Base-by-base conservation (phyloP, 768 basidiomycete species). In the Infundibulicybe gibba region DNA sequence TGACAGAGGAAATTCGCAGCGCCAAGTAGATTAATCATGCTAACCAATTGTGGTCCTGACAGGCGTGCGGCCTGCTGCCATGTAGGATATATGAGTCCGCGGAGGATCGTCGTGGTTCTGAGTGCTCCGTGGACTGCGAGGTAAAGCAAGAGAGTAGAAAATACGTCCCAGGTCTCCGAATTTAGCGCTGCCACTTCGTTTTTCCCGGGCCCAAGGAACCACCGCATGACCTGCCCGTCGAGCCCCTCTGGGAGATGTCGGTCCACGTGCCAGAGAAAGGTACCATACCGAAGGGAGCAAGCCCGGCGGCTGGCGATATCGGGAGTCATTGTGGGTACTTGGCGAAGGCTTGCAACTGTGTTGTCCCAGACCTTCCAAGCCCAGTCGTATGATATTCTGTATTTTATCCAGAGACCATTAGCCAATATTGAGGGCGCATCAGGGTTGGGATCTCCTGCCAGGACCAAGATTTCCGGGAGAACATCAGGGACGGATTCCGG, bases 351-450 rank as follows among this genome's bases (percentile, higher is more conserved):
- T 6, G 85, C 80, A 39, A 92, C 72, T 1, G 84, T 80, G 55
- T 87, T 90, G 58, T 90, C 87, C 89, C 89, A 91, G n/a, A 86
- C 85, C 54, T 83, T 85, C 80, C 81, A 85, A 2, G 78, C 87
- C 87, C 89, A 90, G 54, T 88, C 79, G 12, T 63, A 56, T 0
- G 87, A 79, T 13, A 77, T 79, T 37, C 85, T 80, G 54, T 90
- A 90, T 58, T 87, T 86, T 62, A 87, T 85, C 90, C 90, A 92
- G 12, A 92, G 69, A 40, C 77, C 76, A 54, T 85, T 86, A 0
- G 88, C 89, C 16, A 92, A 78, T 40, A 77, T 74, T 0, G 82
- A 81, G 2, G 86, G 77, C 5, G 82, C 86, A 47, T 84, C 80
- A 0, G 68, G 67, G 43, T 76, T 73, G 2, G 72, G 63, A 56